Base-by-base conservation (phyloP, 768 basidiomycete genomes). In the Lactifluus echinatus region DNA sequence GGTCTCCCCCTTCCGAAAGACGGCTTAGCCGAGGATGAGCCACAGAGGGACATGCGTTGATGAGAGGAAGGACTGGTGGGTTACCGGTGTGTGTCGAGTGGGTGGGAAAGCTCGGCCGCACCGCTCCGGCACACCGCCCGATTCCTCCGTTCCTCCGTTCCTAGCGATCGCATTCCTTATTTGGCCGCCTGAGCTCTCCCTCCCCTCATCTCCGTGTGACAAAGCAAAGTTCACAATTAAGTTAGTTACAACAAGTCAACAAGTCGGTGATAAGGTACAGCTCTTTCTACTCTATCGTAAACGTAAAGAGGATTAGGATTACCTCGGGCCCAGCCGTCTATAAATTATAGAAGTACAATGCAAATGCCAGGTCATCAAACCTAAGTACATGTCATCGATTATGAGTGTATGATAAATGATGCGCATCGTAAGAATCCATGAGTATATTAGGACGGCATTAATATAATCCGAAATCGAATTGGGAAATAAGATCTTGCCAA, bases 401-500 rank as follows among this genome's bases (percentile, higher is more conserved):
- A 53, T 4, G 11, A 19, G 29, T 53, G 42, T 15, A 12, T 28
- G 11, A 11, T 21, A n/a, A n/a, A 11, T 21, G 23, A 1, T 5
- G 10, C 23, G 31, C 24, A 42, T 31, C 6, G 39, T 5, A 6
- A 2, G 21, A 21, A 4, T 19, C 3, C 4, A 21, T 10, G 17
- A 17, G 10, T 21, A 6, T 23, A 4, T 21, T 42, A 8, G 4
- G 26, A 29, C 11, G 46, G 19, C 8, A n/a, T 26, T 47, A 37
- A 53, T 63, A 59, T 64, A 63, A 66, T 61, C 46, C 65, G 62
- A 56, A 70, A 62, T 69, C 65, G 63, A 56, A 70, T 62, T 69
- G 68, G 23, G 68, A 65, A 7, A 71, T 67, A 46, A 72, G 69
- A 55, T 69, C 71, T 55, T 70, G 67, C 60, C 60, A 61, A 0